Evolutionary conservation across 2,329 filamentous ascomycete species (phyloP).

Genomic region (Simplicillium aogashimaense): DNA sequence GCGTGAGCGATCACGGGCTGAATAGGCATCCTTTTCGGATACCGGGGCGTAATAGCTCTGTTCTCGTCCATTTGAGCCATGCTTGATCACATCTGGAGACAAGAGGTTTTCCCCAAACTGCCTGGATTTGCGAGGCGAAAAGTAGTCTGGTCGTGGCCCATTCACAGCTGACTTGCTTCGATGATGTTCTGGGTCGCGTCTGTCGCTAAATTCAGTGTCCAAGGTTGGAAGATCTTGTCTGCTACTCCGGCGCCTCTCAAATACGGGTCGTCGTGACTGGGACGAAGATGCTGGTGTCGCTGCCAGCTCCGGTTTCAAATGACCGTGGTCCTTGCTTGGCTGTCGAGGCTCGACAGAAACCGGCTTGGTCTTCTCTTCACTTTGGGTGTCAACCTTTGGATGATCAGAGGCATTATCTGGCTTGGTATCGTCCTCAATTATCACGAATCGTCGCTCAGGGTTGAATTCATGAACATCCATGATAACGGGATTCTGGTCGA

Average conservation of each 20-base stretch:
- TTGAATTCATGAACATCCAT: slow-evolving; percentile 51
- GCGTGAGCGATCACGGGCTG: background rate
- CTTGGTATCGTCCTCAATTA: slow-evolving; percentile 29
- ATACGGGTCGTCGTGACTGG: background rate
- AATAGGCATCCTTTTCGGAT: slow-evolving; percentile 2
- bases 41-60: slow-evolving; percentile 23
- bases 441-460: slow-evolving; percentile 55
- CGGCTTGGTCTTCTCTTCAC: background rate
- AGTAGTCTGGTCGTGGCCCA: slow-evolving; percentile 20
- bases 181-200: slow-evolving; percentile 17
- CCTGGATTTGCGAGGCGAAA: slow-evolving; percentile 17
- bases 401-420: slow-evolving; percentile 17
- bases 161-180: slow-evolving; percentile 25
- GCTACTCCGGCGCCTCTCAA: slow-evolving; percentile 18
- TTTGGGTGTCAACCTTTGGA: background rate
- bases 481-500: slow-evolving; percentile 61
- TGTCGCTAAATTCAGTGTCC: slow-evolving; percentile 27
- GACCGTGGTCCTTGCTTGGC: background rate
- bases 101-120: slow-evolving; percentile 22
- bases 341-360: background rate
- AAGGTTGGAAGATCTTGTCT: slow-evolving; percentile 32
- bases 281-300: background rate
- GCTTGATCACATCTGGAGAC: slow-evolving; percentile 32
- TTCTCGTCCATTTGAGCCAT: slow-evolving; percentile 29
- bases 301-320: background rate